These are phyloP conservation scores for Aspergillus niger DNA, from an alignment of 2,329 filamentous ascomycete genomes.

Conservation along the genomic window DNA sequence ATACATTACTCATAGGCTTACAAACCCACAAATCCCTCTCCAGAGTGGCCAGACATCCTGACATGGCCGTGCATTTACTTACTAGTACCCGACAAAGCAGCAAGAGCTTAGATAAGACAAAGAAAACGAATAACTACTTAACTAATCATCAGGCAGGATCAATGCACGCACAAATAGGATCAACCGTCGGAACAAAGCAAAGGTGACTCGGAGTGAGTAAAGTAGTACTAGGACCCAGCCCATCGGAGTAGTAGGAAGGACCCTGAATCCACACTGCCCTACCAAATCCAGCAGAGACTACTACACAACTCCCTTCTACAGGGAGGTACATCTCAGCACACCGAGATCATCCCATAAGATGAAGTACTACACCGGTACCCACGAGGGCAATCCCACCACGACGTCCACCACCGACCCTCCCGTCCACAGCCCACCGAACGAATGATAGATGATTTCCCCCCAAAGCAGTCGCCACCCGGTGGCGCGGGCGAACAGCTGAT, in stretches of 20 bases:
- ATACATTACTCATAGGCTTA: neutral
- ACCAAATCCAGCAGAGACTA: neutral
- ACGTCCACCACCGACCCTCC: neutral
- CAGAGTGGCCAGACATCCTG: neutral
- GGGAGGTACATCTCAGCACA: neutral
- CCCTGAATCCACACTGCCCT: neutral
- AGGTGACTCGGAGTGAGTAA: too few species aligned
- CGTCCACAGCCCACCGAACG: neutral
- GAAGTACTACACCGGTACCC: neutral
- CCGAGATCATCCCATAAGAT: neutral
- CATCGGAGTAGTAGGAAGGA: neutral
- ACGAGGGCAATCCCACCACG: neutral
- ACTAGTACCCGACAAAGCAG: neutral
- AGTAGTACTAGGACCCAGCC: neutral
- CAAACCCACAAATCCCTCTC: neutral
- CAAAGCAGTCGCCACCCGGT: neutral
- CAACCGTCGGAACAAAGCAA: neutral
- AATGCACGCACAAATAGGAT: neutral
- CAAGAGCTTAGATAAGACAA: neutral
- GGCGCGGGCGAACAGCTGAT: neutral
- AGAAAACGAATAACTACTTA: neutral
- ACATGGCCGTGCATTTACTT: neutral
- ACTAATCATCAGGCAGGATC: neutral
- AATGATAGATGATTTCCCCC: neutral
- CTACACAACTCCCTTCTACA: neutral